Conservation (phyloP, 2,329 filamentous ascomycete species). For the Fusarium haematococcum region DNA sequence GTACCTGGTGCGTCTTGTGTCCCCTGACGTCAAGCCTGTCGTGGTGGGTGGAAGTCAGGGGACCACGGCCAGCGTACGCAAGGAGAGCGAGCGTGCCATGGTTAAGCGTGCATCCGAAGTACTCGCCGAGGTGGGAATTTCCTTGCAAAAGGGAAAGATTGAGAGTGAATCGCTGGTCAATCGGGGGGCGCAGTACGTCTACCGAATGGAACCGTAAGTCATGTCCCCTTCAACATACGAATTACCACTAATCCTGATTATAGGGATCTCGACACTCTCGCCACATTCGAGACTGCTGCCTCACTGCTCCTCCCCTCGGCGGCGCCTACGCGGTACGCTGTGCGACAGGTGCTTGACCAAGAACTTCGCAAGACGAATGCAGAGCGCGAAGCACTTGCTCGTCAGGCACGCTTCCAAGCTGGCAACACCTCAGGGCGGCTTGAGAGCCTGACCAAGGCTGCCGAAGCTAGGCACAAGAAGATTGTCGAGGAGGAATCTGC, state of each 20-base stretch:
- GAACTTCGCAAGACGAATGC: slow-evolving; percentile 82
- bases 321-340: slow-evolving; percentile 87
- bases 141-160: slow-evolving; percentile 83
- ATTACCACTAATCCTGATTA: slow-evolving; percentile 17
- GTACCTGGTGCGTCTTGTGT: slow-evolving; percentile 84
- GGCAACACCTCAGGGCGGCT: slow-evolving; percentile 49
- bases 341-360: slow-evolving; percentile 92
- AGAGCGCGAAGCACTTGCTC: slow-evolving; percentile 72
- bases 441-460: slow-evolving; percentile 46
- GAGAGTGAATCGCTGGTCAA: slow-evolving; percentile 73
- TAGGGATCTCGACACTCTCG: slow-evolving; percentile 80
- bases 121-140: slow-evolving; percentile 84
- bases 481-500: slow-evolving; percentile 47
- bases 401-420: slow-evolving; percentile 74
- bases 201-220: slow-evolving; percentile 93
- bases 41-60: slow-evolving; percentile 77
- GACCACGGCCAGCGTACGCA: slow-evolving; percentile 85
- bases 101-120: slow-evolving; percentile 83
- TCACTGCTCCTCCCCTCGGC: slow-evolving; percentile 67
- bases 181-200: slow-evolving; percentile 80
- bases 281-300: slow-evolving; percentile 77
- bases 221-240: neutral
- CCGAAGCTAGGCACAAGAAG: slow-evolving; percentile 49
- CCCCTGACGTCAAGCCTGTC: slow-evolving; percentile 91
- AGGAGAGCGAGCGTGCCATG: slow-evolving; percentile 84